Base-by-base conservation (phyloP, 305 asterid genomes). In the Ajuga reptans region DNA sequence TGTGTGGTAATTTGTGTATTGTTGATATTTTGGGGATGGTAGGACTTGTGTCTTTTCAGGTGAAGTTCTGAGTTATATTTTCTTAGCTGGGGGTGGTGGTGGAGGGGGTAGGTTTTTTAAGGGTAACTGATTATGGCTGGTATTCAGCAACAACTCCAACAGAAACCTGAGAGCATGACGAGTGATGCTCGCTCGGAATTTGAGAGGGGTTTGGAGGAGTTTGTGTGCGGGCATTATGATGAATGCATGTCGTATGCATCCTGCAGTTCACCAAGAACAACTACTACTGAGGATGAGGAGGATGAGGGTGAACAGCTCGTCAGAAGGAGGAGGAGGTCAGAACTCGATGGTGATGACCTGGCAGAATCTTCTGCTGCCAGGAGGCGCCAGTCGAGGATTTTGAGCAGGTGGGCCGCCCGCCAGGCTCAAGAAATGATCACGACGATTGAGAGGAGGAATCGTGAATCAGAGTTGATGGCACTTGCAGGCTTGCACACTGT, bases 341-440 rank as follows among this genome's bases (percentile, higher is more conserved):
- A 89, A 73, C 94, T 86, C n/a, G 95, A 87, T 61, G 92, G 94
- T 5, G 87, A 87, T 73, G 96, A 87, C 75, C 33, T 84, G 77
- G 94, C 95, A 5, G 98, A 92, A 77, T 86, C 97, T 21, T 92
- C 96, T 57, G 94, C 92, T 2, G 96, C 90, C 47, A 81, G 95
- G 79, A 81, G 96, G 78, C 89, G 89, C 31, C 96, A 92, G 53
- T 87, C 96, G 4, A 80, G 95, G 80, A 86, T 89, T 56, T 78
- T 89, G 87, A 84, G 96, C 80, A 74, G 87, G 77, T 87, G 92
- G 98, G 95, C 95, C 54, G 96, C 96, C 6, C 84, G 94, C 42
- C 96, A 87, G 66, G 96, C 96, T 0, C 95, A 87, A 58, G 96
- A 89, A 78, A 89, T 92, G 96, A 88, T 89, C 65, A 92, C 92